Evolutionary conservation across 2,329 filamentous ascomycete genomes (phyloP).

Genomic region (Metarhizium anisopliae): DNA sequence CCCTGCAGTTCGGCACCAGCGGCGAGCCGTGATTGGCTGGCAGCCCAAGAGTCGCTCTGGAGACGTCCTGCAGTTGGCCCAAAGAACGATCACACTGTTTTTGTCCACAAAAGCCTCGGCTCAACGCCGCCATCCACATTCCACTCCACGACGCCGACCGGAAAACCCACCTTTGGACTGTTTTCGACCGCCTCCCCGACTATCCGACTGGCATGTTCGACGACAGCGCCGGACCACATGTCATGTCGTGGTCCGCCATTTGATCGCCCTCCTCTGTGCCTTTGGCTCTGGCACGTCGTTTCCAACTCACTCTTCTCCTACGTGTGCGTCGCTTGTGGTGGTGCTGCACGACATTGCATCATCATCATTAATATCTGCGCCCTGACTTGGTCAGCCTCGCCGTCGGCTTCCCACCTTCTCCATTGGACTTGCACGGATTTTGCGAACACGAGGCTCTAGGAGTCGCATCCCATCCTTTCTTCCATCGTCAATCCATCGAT

Average conservation of each 20-base stretch:
- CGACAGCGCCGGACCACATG: constrained; percentile 12
- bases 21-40: background rate
- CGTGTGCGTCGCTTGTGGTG: background rate
- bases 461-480: background rate
- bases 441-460: background rate
- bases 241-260: constrained; percentile 7
- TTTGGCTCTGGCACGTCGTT: constrained; percentile 3
- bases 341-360: background rate
- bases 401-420: background rate
- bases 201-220: constrained; percentile 4
- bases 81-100: background rate
- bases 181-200: constrained; percentile 1
- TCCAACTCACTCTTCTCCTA: background rate
- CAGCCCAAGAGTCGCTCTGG: background rate
- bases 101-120: constrained; percentile 1
- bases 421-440: background rate
- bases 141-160: constrained; percentile 6
- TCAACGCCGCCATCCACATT: background rate
- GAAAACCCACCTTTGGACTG: constrained; percentile 1
- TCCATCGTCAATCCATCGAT: background rate
- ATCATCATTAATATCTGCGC: background rate
- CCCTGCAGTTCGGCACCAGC: background rate
- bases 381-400: background rate
- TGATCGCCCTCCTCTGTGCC: constrained; percentile 3
- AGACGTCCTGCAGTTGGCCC: background rate